Conservation (phyloP, 495 filamentous ascomycete species). For the Corynascus novoguineensis region DNA sequence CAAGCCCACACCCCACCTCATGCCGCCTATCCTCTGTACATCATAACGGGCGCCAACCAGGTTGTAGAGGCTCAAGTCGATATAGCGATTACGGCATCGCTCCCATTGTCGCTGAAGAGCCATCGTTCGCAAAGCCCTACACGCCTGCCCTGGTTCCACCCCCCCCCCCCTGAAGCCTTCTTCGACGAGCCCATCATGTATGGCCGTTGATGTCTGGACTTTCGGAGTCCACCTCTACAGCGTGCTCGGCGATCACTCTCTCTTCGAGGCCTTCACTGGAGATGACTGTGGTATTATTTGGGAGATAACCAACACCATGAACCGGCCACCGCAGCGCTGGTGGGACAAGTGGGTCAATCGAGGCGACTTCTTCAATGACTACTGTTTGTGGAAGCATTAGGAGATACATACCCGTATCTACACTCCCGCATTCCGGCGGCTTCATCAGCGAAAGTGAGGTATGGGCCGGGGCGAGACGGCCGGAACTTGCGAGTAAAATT, state of each 20-base stretch:
- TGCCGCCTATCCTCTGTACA: not conserved
- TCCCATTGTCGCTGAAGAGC: not conserved
- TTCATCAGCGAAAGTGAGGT: not conserved
- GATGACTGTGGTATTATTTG: not conserved
- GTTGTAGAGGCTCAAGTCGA: not conserved
- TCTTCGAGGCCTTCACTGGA: not conserved
- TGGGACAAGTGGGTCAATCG: not conserved
- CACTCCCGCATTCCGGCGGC: not conserved
- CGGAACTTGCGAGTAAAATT: not conserved
- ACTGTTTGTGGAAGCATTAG: not conserved
- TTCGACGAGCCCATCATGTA: not conserved
- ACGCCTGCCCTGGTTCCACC: not conserved
- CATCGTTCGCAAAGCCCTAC: not conserved
- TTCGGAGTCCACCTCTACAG: constrained; percentile 2
- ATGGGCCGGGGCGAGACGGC: not conserved
- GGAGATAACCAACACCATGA: not conserved
- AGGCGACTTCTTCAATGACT: not conserved
- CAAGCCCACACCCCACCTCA: not conserved
- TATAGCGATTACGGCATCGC: constrained; percentile 2
- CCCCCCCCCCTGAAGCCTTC: not conserved
- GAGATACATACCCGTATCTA: not conserved
- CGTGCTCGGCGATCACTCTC: not conserved
- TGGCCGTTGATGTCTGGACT: constrained; percentile 2
- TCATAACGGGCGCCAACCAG: not conserved
- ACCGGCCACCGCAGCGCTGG: not conserved